Evolutionary conservation across 1,139 yeast genomes (phyloP).

Genomic region (Yamadazyma siamensis): DNA sequence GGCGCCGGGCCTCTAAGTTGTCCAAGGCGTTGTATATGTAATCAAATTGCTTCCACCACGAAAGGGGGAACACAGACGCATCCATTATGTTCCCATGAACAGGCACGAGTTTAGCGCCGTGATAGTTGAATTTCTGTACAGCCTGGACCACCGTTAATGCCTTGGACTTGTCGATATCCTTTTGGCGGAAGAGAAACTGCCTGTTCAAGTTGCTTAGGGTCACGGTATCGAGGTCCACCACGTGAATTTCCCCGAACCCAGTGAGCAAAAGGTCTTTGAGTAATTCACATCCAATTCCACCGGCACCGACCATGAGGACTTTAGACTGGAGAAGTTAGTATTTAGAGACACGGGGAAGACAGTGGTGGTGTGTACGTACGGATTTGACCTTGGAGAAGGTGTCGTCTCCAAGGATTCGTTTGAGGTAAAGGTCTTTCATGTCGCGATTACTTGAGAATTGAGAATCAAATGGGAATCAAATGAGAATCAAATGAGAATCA

Average conservation of each 20-base stretch:
- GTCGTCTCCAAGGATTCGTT: slow-evolving; percentile 42
- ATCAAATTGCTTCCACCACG: slow-evolving; percentile 80
- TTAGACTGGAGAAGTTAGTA: slow-evolving; percentile 28
- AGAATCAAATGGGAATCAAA: no score
- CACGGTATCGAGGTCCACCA: slow-evolving; percentile 92
- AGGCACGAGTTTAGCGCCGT: slow-evolving; percentile 63
- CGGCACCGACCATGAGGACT: slow-evolving; percentile 92
- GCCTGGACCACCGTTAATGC: slow-evolving; percentile 80
- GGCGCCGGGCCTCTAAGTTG: slow-evolving; percentile 86
- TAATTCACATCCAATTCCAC: slow-evolving; percentile 98
- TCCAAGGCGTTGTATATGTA: slow-evolving; percentile 89
- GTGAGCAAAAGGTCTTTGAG: slow-evolving; percentile 79
- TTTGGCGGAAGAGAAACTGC: slow-evolving; percentile 83
- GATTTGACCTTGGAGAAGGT: slow-evolving; percentile 26
- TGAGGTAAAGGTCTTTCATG: slow-evolving; percentile 39
- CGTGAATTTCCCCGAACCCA: slow-evolving; percentile 86
- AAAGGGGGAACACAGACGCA: slow-evolving; percentile 60
- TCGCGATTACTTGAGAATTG: no score
- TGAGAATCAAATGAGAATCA: no score
- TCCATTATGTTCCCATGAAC: slow-evolving; percentile 91
- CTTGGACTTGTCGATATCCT: slow-evolving; percentile 84
- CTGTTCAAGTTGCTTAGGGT: slow-evolving; percentile 89
- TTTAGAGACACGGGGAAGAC: neutral
- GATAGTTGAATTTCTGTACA: slow-evolving; percentile 73
- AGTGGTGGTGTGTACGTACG: slow-evolving; percentile 6